Evolutionary conservation across 2,329 filamentous ascomycete species (phyloP), one percentile per base, ranked within the genome.

Genomic region (Sclerotinia borealis): DNA sequence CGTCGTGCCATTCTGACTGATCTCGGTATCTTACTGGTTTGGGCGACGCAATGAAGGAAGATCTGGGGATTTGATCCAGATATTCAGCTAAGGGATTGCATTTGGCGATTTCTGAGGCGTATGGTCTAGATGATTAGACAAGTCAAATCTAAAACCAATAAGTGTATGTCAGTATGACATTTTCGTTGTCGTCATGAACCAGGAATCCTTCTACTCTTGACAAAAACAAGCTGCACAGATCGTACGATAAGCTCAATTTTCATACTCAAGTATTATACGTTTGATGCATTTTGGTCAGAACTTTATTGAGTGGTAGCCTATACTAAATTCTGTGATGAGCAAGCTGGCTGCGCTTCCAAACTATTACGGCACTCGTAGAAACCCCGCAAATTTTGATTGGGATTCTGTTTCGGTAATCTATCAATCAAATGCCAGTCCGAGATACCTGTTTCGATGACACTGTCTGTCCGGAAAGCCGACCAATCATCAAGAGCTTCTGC

Each of bases 261-360:
- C 4, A 29, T 3, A 39, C 0, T 29, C 0, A 0, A 3, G 2
- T 15, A 8, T 29, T 13, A 29, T 4, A 27, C 3, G 5, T 54
- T 8, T 4, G 25, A 37, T 49, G 7, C 17, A 7, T 7, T 25
- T 43, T 45, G 2, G 3, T 8, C 2, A 17, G 13, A 9, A 34
- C 29, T 9, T 4, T 27, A 11, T 34, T 11, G 22, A 34, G 19
- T 51, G 36, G 51, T 31, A 60, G 58, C 45, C 36, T 51, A 60
- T 37, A 13, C 4, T 27, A 34, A 27, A 37, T 59, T 22, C 34
- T 31, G 10, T 29, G 17, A 27, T 50, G n/a, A 37, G n/a, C 31
- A 5, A 19, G 56, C 56, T 27, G 43, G 29, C 25, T 1, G 41
- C 41, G n/a, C 22, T 22, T 15, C 19, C 15, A 39, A 22, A 5